Evolutionary conservation across 768 basidiomycete species (phyloP).

Genomic region (Mycena alexandri): DNA sequence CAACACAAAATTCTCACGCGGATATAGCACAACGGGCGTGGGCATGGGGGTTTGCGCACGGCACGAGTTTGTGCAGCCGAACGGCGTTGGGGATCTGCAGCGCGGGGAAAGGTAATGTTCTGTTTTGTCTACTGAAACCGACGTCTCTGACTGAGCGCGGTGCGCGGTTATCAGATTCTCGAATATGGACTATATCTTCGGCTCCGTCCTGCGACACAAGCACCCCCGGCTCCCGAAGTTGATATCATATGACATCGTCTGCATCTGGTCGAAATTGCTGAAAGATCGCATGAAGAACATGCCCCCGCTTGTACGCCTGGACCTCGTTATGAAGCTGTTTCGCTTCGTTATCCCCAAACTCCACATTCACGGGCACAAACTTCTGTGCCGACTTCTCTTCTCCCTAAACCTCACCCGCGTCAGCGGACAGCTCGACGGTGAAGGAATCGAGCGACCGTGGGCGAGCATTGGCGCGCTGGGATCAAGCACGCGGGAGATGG

Average conservation of each 20-base stretch:
- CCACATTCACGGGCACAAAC: slow-evolving; percentile 39
- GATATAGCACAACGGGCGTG: background rate
- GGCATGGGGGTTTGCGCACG: too few species aligned
- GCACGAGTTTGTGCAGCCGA: background rate
- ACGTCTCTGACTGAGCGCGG: too few species aligned
- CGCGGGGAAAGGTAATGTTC: background rate
- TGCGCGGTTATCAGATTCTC: background rate
- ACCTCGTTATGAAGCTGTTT: background rate
- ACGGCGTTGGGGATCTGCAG: background rate
- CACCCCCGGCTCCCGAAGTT: background rate
- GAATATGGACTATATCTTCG: background rate
- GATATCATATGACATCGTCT: background rate
- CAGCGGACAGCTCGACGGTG: background rate
- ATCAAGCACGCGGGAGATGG: background rate
- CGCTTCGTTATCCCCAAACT: slow-evolving; percentile 30
- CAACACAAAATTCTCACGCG: too few species aligned
- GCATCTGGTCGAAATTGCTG: slow-evolving; percentile 24
- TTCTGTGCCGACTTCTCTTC: background rate
- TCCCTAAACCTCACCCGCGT: background rate
- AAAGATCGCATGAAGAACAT: slow-evolving; percentile 5
- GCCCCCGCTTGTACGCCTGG: slow-evolving; percentile 20
- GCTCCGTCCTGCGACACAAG: background rate
- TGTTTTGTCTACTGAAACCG: background rate
- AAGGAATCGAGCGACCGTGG: background rate
- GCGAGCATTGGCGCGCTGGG: background rate